Evolutionary conservation across 129 eudicot species (phyloP), one percentile per base, ranked within the genome.

Genomic region (Lactuca sativa): DNA sequence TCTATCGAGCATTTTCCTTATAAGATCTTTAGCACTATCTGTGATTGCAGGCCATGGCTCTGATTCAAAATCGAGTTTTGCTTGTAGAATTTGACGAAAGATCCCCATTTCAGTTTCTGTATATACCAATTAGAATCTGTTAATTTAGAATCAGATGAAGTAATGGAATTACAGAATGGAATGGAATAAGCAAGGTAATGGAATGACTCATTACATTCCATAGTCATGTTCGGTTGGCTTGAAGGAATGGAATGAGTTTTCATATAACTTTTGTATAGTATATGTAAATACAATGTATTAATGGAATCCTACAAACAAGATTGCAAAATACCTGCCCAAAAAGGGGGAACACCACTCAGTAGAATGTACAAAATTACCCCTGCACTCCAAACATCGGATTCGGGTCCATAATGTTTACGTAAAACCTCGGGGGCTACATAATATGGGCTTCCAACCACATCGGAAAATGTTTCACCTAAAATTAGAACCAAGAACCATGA

Each of bases 371-470:
- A 71, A 54, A 91, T 91, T 40, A 91, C 96, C 64, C 97, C 97
- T 38, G 96, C 97, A 62, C 97, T 91, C 97, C 97, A 92, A 30
- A 92, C 97, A 82, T 92, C 97, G 38, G 96, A 83, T 82, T 92
- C 97, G 9, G 88, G 95, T 61, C 97, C 97, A 81, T 92, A 92
- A 75, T 80, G 90, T 79, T 92, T 92, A 57, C 86, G 83, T 67
- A 91, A 63, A 58, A 91, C 97, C 82, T 91, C 97, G 17, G 97
- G 97, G 33, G 97, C 97, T 66, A 92, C 97, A 53, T 92, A 92
- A 77, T 86, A 92, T 36, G 97, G 97, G 80, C 97, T 92, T 36
- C 97, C 97, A 58, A 92, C 97, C 18, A 88, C 95, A 56, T 88
- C 97, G 18, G 81, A 70, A 73, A 92, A 88, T 0, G 86, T 82